Evolutionary conservation across 495 filamentous ascomycete genomes (phyloP), one percentile per base, ranked within the genome.

Genomic region (Neurospora sp.): DNA sequence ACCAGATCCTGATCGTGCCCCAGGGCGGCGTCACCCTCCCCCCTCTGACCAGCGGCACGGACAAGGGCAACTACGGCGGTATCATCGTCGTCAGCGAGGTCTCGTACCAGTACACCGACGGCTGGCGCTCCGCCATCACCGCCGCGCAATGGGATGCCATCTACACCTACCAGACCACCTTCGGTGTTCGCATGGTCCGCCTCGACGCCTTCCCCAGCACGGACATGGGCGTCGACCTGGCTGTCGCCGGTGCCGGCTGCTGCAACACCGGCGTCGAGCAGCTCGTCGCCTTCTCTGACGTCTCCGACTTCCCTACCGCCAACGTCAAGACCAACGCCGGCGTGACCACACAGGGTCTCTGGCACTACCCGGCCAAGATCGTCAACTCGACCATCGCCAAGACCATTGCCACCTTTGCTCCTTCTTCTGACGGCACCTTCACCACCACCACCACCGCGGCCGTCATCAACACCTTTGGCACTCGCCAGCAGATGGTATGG

Each of bases 401-500:
- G 76, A 71, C 84, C 68, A 84, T 91, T 76, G 87, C 87, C 6
- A 73, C 79, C 8, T 91, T 90, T 78, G 83, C 77, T 27, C 73
- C 75, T 14, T 73, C 71, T 77, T 81, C 38, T 74, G 79, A 65
- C 71, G 79, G 38, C 42, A 70, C 68, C 10, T 79, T 77, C 39
- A 46, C 76, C 12, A 69, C 48, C 27, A 70, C 59, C 31, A 79
- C 80, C n/a, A 85, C 82, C n/a, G 89, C 88, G 69, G 88, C 83
- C 14, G 86, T 91, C 46, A 89, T 91, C 79, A 91, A 89, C 79
- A 83, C 85, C 73, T 86, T 89, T 71, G 78, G 79, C 65, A 86
- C 85, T 37, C 82, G 88, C 68, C 81, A 90, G 79, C 86, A 91
- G 78, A 88, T 90, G 88, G 88, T 84, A 0, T 89, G 88, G 80